A percentile compares a stretch with the other conserved stretches of the same genome.
These are phyloP conservation scores for Thielaviopsis populi DNA, from an alignment of 2,329 filamentous ascomycete genomes.

Conservation along the genomic window DNA sequence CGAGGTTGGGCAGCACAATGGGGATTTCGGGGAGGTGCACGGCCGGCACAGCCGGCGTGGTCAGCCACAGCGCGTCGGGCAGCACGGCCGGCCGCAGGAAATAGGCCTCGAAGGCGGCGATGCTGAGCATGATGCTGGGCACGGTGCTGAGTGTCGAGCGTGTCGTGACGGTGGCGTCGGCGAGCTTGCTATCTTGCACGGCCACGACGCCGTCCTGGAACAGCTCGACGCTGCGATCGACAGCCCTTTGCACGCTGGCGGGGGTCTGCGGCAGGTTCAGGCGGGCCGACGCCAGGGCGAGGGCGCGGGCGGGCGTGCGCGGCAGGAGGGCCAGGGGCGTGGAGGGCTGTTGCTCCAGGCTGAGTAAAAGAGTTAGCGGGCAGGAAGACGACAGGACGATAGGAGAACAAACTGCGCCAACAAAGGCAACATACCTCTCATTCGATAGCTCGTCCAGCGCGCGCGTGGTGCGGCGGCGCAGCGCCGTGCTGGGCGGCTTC, in stretches of 20 bases:
- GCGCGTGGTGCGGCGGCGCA: conserved; percentile 33
- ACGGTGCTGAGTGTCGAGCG: conserved; percentile 61
- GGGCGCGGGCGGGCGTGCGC: conserved; percentile 30
- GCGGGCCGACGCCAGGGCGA: conserved; percentile 39
- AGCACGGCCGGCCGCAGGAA: conserved; percentile 57
- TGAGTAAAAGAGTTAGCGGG: not conserved
- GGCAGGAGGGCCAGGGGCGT: conserved; percentile 1
- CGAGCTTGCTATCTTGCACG: conserved; percentile 49
- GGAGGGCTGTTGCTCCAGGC: not conserved
- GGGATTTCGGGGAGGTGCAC: conserved; percentile 43
- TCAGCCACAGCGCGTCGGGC: conserved; percentile 56
- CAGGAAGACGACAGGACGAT: not conserved
- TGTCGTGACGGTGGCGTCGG: conserved; percentile 47
- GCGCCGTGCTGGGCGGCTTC: conserved; percentile 24
- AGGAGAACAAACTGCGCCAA: not conserved
- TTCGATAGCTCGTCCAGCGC: conserved; percentile 29
- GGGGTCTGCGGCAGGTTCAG: conserved; percentile 70
- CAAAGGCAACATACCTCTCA: conserved; percentile 24
- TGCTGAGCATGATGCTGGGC: conserved; percentile 51
- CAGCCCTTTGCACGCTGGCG: conserved; percentile 57
- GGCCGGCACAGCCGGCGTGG: conserved; percentile 46
- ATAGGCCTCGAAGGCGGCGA: conserved; percentile 54
- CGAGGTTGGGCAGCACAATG: conserved; percentile 65
- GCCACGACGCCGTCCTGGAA: conserved; percentile 48
- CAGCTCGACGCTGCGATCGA: conserved; percentile 56